A percentile compares a stretch with the other conserved stretches of the same genome.
These are phyloP conservation scores for Trametes villosa DNA, from an alignment of 768 basidiomycete species.

Conservation along the genomic window DNA sequence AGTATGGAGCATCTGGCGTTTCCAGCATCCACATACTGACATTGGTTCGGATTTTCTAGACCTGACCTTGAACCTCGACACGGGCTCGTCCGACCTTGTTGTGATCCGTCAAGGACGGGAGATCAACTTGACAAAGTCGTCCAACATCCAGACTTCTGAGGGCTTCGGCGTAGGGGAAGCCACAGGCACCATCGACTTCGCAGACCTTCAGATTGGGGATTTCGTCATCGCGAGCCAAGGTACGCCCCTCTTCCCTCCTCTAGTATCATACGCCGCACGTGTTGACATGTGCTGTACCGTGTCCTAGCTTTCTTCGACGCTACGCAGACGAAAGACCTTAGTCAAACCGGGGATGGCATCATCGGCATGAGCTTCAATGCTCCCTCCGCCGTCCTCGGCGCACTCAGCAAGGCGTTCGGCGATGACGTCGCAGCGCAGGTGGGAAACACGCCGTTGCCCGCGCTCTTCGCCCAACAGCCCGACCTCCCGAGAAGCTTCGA, in stretches of 20 bases:
- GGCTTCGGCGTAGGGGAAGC: constrained; percentile 49
- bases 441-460: constrained; percentile 28
- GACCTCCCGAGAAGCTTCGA: constrained; percentile 32
- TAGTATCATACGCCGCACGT: constrained; percentile 48
- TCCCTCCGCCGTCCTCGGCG: constrained; percentile 66
- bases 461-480: constrained; percentile 31
- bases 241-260: constrained; percentile 65
- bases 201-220: constrained; percentile 42
- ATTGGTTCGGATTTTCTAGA: constrained; percentile 17
- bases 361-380: constrained; percentile 79
- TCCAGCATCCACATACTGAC: no score
- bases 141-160: constrained; percentile 36
- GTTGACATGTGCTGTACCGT: constrained; percentile 44
- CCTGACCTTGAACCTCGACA: constrained; percentile 38
- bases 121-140: constrained; percentile 34
- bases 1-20: neutral
- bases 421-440: constrained; percentile 6
- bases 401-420: constrained; percentile 19
- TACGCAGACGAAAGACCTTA: constrained; percentile 45
- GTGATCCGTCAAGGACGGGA: constrained; percentile 22
- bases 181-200: constrained; percentile 41
- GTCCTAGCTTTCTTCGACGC: constrained; percentile 46
- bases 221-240: constrained; percentile 59
- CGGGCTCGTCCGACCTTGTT: constrained; percentile 41
- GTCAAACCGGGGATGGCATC: constrained; percentile 73